Base-by-base conservation (phyloP, 208 protist genomes). In the Histomonas meleagridis region DNA sequence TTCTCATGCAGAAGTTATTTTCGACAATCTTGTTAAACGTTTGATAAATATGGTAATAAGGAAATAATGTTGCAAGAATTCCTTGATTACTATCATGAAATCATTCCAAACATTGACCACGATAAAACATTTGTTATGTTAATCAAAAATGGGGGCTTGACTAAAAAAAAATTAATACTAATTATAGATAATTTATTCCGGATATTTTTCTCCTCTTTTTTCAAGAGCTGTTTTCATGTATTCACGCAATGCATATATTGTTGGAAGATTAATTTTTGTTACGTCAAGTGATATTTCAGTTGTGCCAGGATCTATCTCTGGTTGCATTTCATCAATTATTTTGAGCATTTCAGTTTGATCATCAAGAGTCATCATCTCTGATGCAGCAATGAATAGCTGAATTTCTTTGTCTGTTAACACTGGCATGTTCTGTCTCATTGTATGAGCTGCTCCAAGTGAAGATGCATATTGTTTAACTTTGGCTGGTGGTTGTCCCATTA, bases 171-270 rank as follows among this genome's bases (percentile, higher is more conserved):
- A n/a, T n/a, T n/a, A n/a, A n/a, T 60, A 60, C 9, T 18, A 60
- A 60, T 23, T 43, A 72, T 32, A 72, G 40, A 55, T 55, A 86
- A 55, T 55, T 86, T 86, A 86, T 55, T 86, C 76, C 2, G 76
- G 76, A 86, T 86, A 86, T 38, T 43, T n/a, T 35, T 26, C n/a
- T 55, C 76, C 76, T 55, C 38, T 86, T n/a, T 86, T 86, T 38
- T 86, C 46, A 43, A 86, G 46, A 16, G 76, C 18, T 16, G 43
- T 48, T 38, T 16, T 3, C 46, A 86, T 86, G 26, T 86, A 86
- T 10, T 86, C 40, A n/a, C 46, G 43, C 1, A 86, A 46, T 26
- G 76, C 76, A 46, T 48, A 51, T 18, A 86, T 32, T 51, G 76
- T 86, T 38, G 23, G 76, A 32, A 51, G 32, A 55, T 55, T 51